These are phyloP conservation scores for Haplosporangium gracile DNA, from an alignment of 192 early-diverging fungal genomes.

Conservation along the genomic window DNA sequence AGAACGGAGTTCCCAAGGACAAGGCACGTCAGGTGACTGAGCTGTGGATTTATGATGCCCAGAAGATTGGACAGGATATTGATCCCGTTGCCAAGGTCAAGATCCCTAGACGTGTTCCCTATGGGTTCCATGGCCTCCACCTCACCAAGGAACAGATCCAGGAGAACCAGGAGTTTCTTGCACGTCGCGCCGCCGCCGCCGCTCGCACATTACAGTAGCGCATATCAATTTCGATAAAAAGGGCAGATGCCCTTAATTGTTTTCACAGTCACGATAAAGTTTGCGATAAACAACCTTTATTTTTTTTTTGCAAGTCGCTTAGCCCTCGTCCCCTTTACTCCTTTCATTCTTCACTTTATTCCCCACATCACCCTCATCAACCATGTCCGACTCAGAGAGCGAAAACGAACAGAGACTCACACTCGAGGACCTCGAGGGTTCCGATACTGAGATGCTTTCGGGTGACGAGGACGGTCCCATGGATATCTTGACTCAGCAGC, in stretches of 20 bases:
- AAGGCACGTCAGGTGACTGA: constrained; percentile 33
- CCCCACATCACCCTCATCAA: constrained; percentile 13
- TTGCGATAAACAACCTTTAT: neutral
- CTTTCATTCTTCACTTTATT: constrained; percentile 11
- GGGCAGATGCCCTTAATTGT: neutral
- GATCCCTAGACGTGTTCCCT: constrained; percentile 40
- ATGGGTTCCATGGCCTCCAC: constrained; percentile 45
- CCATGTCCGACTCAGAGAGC: constrained; percentile 55
- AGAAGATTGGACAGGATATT: constrained; percentile 31
- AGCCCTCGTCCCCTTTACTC: neutral
- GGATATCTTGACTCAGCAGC: constrained; percentile 42
- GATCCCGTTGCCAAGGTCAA: constrained; percentile 36
- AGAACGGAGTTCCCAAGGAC: constrained; percentile 22
- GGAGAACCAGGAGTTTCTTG: constrained; percentile 23
- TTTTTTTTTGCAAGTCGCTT: neutral
- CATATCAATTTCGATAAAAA: too few species aligned
- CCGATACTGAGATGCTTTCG: constrained; percentile 48
- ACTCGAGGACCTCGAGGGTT: constrained; percentile 53
- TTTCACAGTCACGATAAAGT: neutral
- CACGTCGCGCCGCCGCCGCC: neutral
- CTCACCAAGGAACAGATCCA: constrained; percentile 40
- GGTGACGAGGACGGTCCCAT: constrained; percentile 48
- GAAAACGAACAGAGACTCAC: constrained; percentile 52
- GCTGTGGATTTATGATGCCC: constrained; percentile 51
- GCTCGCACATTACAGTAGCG: neutral